A percentile compares a stretch with the other conserved stretches of the same genome.
phyloP scores from a whole-genome alignment of 108 stramenopile species.

The Parmales sp. region DNA sequence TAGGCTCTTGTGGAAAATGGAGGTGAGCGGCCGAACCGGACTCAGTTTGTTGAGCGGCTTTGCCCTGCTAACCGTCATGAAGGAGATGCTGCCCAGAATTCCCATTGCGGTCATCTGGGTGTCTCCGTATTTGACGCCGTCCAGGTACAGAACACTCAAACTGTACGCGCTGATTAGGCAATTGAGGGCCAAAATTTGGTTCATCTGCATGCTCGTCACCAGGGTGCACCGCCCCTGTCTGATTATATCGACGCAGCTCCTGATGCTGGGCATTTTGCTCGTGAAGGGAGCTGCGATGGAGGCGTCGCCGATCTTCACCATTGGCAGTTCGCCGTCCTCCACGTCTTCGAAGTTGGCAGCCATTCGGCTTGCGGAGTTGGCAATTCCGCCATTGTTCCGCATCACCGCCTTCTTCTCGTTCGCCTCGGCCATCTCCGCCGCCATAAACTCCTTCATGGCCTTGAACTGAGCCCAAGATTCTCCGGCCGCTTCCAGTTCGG shows the following conservation, averaged over 20 bases:
- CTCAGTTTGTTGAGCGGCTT: constrained; percentile 86
- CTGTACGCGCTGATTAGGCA: constrained; percentile 94
- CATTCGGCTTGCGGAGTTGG: constrained; percentile 52
- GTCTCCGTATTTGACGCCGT: constrained; percentile 93
- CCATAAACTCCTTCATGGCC: constrained; percentile 69
- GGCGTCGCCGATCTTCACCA: constrained; percentile 92
- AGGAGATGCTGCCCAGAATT: constrained; percentile 79
- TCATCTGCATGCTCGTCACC: constrained; percentile 80
- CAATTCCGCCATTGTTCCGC: constrained; percentile 39
- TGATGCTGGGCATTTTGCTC: constrained; percentile 88
- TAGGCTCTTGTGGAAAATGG: constrained; percentile 89
- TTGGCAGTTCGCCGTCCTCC: constrained; percentile 65
- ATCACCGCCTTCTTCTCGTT: constrained; percentile 44
- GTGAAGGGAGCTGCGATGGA: constrained; percentile 94
- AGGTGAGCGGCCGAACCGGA: constrained; percentile 78
- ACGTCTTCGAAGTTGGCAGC: constrained; percentile 66
- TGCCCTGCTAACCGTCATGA: constrained; percentile 85
- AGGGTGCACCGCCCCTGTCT: constrained; percentile 86
- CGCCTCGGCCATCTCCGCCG: constrained; percentile 50
- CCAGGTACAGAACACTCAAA: constrained; percentile 84
- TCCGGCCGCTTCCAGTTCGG: constrained; percentile 66
- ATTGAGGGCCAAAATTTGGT: constrained; percentile 93
- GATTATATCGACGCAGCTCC: constrained; percentile 88
- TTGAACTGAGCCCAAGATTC: constrained; percentile 68
- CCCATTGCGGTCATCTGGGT: constrained; percentile 90